phyloP scores from a whole-genome alignment of 257 asterid genomes.

The Gardenia jasminoides region DNA sequence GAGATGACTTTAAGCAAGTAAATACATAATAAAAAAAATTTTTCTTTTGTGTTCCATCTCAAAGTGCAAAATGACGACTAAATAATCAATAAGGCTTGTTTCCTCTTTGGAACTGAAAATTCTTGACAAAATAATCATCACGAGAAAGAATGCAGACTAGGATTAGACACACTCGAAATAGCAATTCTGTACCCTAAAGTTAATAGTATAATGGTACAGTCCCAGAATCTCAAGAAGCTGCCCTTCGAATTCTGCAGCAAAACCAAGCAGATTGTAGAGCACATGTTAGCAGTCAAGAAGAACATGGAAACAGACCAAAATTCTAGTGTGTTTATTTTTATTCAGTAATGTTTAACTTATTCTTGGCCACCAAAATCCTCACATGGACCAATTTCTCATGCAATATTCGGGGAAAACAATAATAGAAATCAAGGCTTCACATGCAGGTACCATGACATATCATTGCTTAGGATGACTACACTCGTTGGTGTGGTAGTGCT shows the following conservation, averaged over 20 bases:
- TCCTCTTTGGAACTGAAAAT: not conserved
- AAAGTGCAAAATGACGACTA: not conserved
- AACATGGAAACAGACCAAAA: conserved; percentile 31
- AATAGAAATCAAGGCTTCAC: conserved; percentile 5
- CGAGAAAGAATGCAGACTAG: not conserved
- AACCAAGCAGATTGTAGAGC: conserved; percentile 18
- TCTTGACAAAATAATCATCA: not conserved
- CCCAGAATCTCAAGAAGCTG: not conserved
- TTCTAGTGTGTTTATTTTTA: conserved; percentile 13
- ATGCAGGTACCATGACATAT: conserved; percentile 7
- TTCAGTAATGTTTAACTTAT: not conserved
- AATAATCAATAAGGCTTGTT: not conserved
- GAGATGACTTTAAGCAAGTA: not conserved
- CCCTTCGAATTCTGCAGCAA: not conserved
- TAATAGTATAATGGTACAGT: conserved; percentile 12
- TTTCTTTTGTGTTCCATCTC: not conserved
- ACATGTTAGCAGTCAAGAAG: conserved; percentile 28
- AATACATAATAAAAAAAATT: not conserved
- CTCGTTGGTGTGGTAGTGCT: too few relatives aligned
- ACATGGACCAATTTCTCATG: conserved; percentile 16
- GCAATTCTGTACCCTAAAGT: conserved; percentile 20
- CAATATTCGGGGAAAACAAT: not conserved
- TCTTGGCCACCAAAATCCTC: conserved; percentile 24
- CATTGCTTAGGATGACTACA: not conserved
- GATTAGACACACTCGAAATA: not conserved